A percentile compares a stretch with the other conserved stretches of the same genome.
Conservation (phyloP, 2,329 filamentous ascomycete genomes). For the Fusarium oxysporum region DNA sequence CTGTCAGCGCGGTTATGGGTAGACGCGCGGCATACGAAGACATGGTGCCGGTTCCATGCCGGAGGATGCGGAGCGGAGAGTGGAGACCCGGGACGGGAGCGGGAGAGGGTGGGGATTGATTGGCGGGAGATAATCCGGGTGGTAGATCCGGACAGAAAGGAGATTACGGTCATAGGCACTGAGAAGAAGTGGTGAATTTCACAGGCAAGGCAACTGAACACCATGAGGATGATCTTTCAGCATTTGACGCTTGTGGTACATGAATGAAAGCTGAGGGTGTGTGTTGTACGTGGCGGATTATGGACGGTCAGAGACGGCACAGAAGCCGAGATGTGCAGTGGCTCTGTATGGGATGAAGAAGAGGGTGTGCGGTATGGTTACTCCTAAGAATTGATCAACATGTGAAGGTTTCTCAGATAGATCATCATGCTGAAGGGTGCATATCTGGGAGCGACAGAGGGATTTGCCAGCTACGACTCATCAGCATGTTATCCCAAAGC, state of each 20-base stretch:
- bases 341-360: constrained; percentile 8
- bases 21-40: constrained; percentile 49
- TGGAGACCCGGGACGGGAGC: constrained; percentile 14
- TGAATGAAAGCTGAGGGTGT: constrained; percentile 20
- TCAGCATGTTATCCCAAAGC: neutral
- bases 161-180: constrained; percentile 37
- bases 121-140: constrained; percentile 49
- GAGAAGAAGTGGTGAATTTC: constrained; percentile 27
- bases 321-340: constrained; percentile 25
- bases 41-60: constrained; percentile 58
- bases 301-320: constrained; percentile 34
- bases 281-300: constrained; percentile 25
- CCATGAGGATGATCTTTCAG: neutral
- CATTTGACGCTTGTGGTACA: constrained; percentile 14
- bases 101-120: constrained; percentile 42
- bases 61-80: constrained; percentile 32
- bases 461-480: neutral
- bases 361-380: constrained; percentile 30
- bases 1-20: constrained; percentile 54
- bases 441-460: neutral
- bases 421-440: neutral
- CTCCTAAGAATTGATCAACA: neutral
- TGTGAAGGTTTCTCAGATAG: neutral
- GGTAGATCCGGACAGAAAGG: constrained; percentile 47
- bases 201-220: neutral